Conservation (phyloP, 2,329 filamentous ascomycete genomes). For the Ampelomyces quisqualis region DNA sequence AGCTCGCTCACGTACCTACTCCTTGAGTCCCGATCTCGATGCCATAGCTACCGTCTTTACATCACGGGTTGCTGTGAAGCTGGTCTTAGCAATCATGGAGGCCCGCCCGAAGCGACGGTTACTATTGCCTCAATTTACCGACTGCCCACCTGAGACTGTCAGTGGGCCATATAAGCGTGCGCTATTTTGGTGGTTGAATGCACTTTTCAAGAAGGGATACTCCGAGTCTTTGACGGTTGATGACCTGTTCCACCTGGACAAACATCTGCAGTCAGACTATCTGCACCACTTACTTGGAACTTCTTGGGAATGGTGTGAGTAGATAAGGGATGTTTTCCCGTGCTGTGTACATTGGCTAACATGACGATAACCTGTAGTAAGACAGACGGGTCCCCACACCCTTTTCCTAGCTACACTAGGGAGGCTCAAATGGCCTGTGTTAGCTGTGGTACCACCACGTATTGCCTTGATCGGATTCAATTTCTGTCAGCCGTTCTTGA, state of each 20-base stretch:
- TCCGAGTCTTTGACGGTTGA: constrained; percentile 47
- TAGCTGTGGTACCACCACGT: constrained; percentile 34
- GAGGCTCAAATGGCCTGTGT: constrained; percentile 32
- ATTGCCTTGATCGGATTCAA: constrained; percentile 40
- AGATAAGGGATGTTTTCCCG: neutral
- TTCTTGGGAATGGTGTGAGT: constrained; percentile 46
- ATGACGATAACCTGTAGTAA: constrained; percentile 10
- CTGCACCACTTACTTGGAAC: constrained; percentile 43
- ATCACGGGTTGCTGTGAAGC: constrained; percentile 46
- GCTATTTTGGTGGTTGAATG: constrained; percentile 58
- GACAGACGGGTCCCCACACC: constrained; percentile 19
- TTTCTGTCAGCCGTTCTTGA: constrained; percentile 42
- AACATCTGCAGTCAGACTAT: constrained; percentile 47
- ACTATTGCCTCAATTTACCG: constrained; percentile 43
- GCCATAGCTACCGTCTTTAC: constrained; percentile 48
- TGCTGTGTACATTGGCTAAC: constrained; percentile 3
- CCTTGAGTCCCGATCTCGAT: constrained; percentile 32
- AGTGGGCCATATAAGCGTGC: constrained; percentile 52
- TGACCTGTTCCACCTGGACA: constrained; percentile 51
- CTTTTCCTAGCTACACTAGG: constrained; percentile 30
- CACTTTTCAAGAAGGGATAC: constrained; percentile 54
- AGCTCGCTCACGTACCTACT: constrained; percentile 49
- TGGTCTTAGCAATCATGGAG: constrained; percentile 50
- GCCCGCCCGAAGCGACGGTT: constrained; percentile 48
- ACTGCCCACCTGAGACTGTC: constrained; percentile 54